Conservation (phyloP, 495 filamentous ascomycete genomes). For the Articulospora tetracladia region DNA sequence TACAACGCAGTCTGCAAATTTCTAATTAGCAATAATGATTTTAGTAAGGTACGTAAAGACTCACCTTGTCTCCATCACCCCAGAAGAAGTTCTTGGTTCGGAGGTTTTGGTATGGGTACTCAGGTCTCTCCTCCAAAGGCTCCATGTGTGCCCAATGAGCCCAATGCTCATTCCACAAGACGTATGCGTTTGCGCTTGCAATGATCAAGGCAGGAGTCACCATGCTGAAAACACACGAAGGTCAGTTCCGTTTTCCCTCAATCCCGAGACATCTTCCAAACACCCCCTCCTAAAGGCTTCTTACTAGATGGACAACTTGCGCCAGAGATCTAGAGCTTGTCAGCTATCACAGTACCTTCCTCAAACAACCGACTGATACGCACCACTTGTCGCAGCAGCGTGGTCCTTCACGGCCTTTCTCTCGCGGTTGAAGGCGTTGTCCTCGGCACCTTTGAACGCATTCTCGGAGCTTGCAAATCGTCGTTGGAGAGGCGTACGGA, state of each 20-base stretch:
- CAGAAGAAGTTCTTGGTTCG: conserved; percentile 85
- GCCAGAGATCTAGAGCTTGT: conserved; percentile 71
- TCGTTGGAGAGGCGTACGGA: conserved; percentile 60
- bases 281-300: conserved; percentile 21
- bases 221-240: conserved; percentile 26
- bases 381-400: conserved; percentile 74
- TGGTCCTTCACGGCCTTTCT: conserved; percentile 80
- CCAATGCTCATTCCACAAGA: conserved; percentile 92
- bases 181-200: conserved; percentile 74
- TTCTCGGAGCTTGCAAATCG: conserved; percentile 60
- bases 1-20: conserved; percentile 60
- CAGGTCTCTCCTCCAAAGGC: conserved; percentile 78
- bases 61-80: conserved; percentile 90
- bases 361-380: conserved; percentile 24
- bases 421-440: conserved; percentile 89
- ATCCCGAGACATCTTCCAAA: conserved; percentile 16
- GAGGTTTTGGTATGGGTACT: conserved; percentile 95
- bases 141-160: conserved; percentile 86
- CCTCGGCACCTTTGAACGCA: conserved; percentile 47
- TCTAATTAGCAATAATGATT: conserved; percentile 30
- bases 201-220: conserved; percentile 66
- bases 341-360: conserved; percentile 10
- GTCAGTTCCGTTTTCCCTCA: background rate
- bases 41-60: conserved; percentile 23
- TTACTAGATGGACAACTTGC: conserved; percentile 91